These are phyloP conservation scores for Neurospora sp. DNA, from an alignment of 495 filamentous ascomycete species.

Conservation along the genomic window DNA sequence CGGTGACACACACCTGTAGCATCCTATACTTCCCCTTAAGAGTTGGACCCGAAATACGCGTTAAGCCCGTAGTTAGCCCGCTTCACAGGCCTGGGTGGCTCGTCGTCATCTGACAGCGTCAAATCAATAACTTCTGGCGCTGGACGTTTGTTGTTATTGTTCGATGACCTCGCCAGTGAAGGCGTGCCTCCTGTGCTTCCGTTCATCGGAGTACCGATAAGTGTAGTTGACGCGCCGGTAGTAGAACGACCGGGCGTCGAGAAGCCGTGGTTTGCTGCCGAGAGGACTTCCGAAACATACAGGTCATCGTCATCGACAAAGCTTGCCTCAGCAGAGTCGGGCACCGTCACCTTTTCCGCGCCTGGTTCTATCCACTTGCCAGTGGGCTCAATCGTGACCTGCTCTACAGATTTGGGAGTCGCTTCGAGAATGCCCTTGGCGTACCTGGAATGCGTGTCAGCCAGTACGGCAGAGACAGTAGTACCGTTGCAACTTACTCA, in stretches of 20 bases:
- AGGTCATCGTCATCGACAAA: constrained; percentile 55
- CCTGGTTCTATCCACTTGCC: constrained; percentile 61
- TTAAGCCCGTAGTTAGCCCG: constrained; percentile 24
- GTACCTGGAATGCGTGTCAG: constrained; percentile 47
- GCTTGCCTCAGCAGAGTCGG: constrained; percentile 13
- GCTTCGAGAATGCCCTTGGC: constrained; percentile 72
- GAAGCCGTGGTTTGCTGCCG: constrained; percentile 8
- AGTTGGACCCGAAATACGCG: not conserved
- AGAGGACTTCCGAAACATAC: constrained; percentile 48
- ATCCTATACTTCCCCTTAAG: not conserved
- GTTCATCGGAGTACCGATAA: constrained; percentile 19
- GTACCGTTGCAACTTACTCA: constrained; percentile 46
- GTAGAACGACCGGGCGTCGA: constrained; percentile 5
- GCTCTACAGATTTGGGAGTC: constrained; percentile 59
- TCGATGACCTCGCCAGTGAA: constrained; percentile 28
- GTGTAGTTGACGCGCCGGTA: constrained; percentile 2
- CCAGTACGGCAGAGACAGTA: not conserved
- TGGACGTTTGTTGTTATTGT: constrained; percentile 48
- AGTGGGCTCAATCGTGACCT: constrained; percentile 82
- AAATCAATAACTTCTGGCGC: constrained; percentile 65
- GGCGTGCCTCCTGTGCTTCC: constrained; percentile 18
- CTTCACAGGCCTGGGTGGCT: constrained; percentile 48
- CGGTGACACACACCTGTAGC: not conserved
- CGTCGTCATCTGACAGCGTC: constrained; percentile 66
- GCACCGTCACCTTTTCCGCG: constrained; percentile 13